Base-by-base conservation (phyloP, 2,329 filamentous ascomycete species). In the Hortaea sp. region DNA sequence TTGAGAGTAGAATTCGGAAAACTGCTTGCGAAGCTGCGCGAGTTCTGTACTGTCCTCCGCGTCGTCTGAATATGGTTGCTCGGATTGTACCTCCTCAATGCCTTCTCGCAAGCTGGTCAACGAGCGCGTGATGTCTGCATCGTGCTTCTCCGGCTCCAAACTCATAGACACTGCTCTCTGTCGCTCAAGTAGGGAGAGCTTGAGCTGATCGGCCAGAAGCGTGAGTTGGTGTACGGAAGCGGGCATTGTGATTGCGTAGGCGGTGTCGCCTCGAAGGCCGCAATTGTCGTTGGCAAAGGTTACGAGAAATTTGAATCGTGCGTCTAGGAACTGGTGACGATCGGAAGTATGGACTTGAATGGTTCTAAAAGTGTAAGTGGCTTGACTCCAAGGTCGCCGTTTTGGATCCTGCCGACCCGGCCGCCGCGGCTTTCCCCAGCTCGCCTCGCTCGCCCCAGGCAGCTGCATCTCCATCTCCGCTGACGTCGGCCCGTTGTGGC, bases 191-290 rank as follows among this genome's bases (percentile, higher is more conserved):
- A 98, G 77, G 10, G 89, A 95, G 51, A 97, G 79, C 69, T 97
- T 95, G 74, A 97, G 86, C 68, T 97, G 90, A 70, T 98, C 92
- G 60, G 89, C 88, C 48, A 97, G 80, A 45, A 97, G 83, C 65
- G 89, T 88, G 56, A 97, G 82, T 67, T 95, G 89, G 10, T 76
- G 75, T 42, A 78, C 73, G 29, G 58, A 50, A 10, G 49, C 32
- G 37, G 58, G 42, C 49, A 53, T 53, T 38, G 47, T 41, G 28
- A 2, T 20, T 20, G 20, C 20, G 20, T 20, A 20, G 20, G 20
- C 20, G 20, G 20, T 20, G 20, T 20, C 20, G 20, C 20, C 20
- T 20, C 20, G 20, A 20, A 20, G 20, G 20, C 20, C 20, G 20
- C 20, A 4, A 4, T 20, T 20, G 20, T 20, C 2, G 20, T 4